Percentiles rank a stretch among this genome's conserved stretches.
These are phyloP conservation scores for Acanthamoeba triangularis DNA, from an alignment of 208 protist genomes.

Conservation along the genomic window DNA sequence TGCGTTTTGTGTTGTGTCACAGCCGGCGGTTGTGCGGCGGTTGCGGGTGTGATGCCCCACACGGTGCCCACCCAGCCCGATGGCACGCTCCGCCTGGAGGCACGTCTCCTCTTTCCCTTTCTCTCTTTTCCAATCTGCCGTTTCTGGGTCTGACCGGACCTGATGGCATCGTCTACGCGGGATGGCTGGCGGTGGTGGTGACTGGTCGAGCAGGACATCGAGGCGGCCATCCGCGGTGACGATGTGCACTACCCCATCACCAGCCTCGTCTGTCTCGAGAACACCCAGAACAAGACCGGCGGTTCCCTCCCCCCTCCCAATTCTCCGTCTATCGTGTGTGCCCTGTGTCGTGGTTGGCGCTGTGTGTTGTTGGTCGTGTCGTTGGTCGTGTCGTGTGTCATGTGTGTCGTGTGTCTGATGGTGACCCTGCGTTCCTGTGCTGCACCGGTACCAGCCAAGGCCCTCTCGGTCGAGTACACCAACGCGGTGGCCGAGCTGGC, in stretches of 20 bases:
- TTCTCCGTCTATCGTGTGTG: too few species aligned
- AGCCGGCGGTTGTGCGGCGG: slow-evolving; percentile 31
- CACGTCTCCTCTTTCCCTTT: neutral
- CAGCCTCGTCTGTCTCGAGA: slow-evolving; percentile 81
- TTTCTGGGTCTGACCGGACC: too few species aligned
- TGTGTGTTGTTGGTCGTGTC: too few species aligned
- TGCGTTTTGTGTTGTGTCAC: neutral
- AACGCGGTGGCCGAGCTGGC: slow-evolving; percentile 31
- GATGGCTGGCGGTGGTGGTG: neutral
- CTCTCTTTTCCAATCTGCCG: neutral
- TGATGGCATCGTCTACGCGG: too few species aligned
- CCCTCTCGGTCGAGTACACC: slow-evolving; percentile 57
- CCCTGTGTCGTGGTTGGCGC: too few species aligned
- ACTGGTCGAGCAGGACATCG: slow-evolving; percentile 1
- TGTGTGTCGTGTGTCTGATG: neutral
- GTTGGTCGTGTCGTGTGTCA: too few species aligned
- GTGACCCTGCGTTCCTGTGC: neutral
- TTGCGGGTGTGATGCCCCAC: slow-evolving; percentile 56
- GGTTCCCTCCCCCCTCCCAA: neutral
- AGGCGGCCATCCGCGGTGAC: slow-evolving; percentile 15
- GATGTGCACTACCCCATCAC: slow-evolving; percentile 83
- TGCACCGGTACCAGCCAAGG: neutral
- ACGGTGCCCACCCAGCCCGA: slow-evolving; percentile 59
- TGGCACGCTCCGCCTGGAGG: slow-evolving; percentile 76
- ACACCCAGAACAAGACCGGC: slow-evolving; percentile 77